Evolutionary conservation across 257 asterid species (phyloP).

Genomic region (Avicennia marina): DNA sequence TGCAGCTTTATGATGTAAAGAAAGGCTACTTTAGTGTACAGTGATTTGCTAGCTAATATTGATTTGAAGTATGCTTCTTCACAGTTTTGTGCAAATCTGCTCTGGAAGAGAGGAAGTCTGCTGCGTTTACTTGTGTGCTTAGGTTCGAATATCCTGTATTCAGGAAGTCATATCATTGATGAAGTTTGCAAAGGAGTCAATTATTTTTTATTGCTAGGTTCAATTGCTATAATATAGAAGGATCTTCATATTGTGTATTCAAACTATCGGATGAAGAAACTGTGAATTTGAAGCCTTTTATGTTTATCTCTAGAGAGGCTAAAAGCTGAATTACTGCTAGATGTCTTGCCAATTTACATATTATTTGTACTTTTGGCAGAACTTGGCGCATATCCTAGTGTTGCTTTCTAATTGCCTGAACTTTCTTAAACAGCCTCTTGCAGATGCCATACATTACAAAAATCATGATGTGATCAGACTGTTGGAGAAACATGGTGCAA

Average conservation of each 20-base stretch:
- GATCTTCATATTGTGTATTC: neutral
- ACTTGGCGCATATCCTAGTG: neutral
- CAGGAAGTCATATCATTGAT: too few species aligned
- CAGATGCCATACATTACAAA: conserved; percentile 86
- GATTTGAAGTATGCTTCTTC: too few species aligned
- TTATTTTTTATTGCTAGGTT: neutral
- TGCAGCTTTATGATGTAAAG: too few species aligned
- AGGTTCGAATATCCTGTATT: too few species aligned
- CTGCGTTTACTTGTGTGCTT: too few species aligned
- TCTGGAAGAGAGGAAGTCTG: too few species aligned
- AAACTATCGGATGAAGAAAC: neutral
- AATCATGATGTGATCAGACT: conserved; percentile 67
- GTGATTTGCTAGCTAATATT: too few species aligned
- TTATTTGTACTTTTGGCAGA: conserved; percentile 1
- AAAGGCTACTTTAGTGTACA: too few species aligned
- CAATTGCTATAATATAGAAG: neutral
- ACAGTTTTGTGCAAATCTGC: neutral
- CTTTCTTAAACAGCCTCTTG: conserved; percentile 58
- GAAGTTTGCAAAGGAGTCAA: neutral
- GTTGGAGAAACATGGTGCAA: conserved; percentile 77
- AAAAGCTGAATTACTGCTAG: too few species aligned
- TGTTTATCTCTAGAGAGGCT: too few species aligned
- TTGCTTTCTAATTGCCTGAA: conserved; percentile 8
- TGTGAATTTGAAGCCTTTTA: neutral
- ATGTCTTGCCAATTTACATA: neutral